Evolutionary conservation across 805 yeast species (phyloP), one percentile per base, ranked within the genome.

Genomic region (Candida oleophila): DNA sequence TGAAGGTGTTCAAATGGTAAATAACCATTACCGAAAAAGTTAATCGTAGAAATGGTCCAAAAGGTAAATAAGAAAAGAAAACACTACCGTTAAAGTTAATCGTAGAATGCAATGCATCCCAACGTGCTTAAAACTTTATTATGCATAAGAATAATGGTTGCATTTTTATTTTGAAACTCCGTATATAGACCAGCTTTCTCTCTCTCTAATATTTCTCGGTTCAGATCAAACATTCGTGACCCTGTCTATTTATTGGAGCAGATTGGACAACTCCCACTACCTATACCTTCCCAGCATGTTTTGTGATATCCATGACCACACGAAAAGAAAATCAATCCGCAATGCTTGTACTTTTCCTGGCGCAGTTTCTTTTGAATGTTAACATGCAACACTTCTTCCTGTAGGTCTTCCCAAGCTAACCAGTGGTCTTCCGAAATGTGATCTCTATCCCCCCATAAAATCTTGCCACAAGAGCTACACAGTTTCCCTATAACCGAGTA

Each of bases 391-490:
- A 51, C 32, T 18, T 45, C 38, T 2, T 49, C 50, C 45, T 67
- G 62, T 8, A 65, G 55, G 22, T 71, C 69, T 55, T 81, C 85
- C 91, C 91, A 86, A 3, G 76, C 69, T 38, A 73, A 71, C 44
- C 78, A 77, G 35, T 77, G 71, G 7, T 66, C 71, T 2, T 79
- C 67, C 20, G 74, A 68, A 2, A 86, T 59, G 1, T 81, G 80
- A 20, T 18, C 39, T 7, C 19, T 16, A 1, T 78, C 61, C 0
- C 97, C 96, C 82, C 90, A 84, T 30, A 90, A 66, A 18, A 69
- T 68, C 50, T 81, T 82, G 1, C 89, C 91, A 63, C 97, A 91
- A 0, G 85, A 78, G 32, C 85, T 85, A 62, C 97, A 91, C 41
- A 75, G 80, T 22, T 65, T 67, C 1, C 73, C 53, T n/a, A 49